Base-by-base conservation (phyloP, 2,329 filamentous ascomycete genomes). In the Alternaria sp. region DNA sequence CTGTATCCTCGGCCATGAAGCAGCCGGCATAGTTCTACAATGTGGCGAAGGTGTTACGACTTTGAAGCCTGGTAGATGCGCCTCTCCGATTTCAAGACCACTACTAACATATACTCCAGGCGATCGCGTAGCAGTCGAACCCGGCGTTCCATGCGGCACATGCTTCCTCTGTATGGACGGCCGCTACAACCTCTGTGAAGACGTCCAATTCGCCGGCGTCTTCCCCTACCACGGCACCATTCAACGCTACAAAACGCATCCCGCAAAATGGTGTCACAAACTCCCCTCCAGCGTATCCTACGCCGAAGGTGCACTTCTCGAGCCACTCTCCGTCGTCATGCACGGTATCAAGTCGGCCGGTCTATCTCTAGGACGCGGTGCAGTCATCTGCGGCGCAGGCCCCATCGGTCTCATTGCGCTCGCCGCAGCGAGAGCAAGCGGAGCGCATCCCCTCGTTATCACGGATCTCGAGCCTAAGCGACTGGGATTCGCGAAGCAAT, bases 81-180 rank as follows among this genome's bases (percentile, higher is more conserved):
- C 12, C 23, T 7, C 47, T 19, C 15, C 12, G 17, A 6, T 2
- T 50, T 10, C 5, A 53, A 11, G n/a, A 12, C 25, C 17, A 44
- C 6, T 13, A n/a, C 56, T 63, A 19, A 51, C 30, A 4, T 44
- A 4, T 6, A 15, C 1, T 23, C 3, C 12, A 79, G 88, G 88
- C 11, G 89, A 92, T 71, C 82, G 88, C 55, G 88, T 92, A 10
- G 89, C 89, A 4, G 79, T 92, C 15, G 89, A 92, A 70, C 88
- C 89, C 0, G 88, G 89, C 19, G 86, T 90, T 1, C 87, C 89
- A 0, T 92, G 90, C 70, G 83, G 83, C 11, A 75, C 81, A 32
- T 90, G 89, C 73, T 88, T 86, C 69, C 81, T 88, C 17, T 90
- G 89, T 72, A 77, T 77, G 53, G 84, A 85, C 25, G 89, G 88